Evolutionary conservation across 768 basidiomycete genomes (phyloP), one percentile per base, ranked within the genome.

Genomic region (Chalciporus sphaerocephalus): DNA sequence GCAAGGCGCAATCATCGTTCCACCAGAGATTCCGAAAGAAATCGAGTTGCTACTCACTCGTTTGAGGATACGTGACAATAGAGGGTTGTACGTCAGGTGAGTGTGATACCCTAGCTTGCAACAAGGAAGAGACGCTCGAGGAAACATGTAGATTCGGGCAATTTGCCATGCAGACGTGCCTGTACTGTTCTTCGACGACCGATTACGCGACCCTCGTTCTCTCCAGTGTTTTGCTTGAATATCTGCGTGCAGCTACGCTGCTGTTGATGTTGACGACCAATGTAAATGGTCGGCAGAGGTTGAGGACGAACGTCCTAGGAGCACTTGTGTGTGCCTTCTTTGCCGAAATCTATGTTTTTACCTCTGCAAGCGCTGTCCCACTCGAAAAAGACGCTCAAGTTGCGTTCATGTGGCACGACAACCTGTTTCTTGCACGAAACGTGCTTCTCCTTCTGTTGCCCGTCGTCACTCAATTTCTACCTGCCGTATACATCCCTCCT

Each of bases 351-450:
- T 87, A 83, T 54, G 73, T 66, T 50, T 66, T 78, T 30, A 61
- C 69, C 3, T 79, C 78, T 1, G 71, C 67, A 1, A 67, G 74
- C 28, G 71, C 69, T 0, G 71, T 80, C 20, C 60, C 62, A 40
- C 71, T 86, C 21, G 70, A 73, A 25, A 61, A 64, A 34, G 67
- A 69, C 30, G 70, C 71, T 18, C 43, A 41, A 11, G 47, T 51
- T 23, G 68, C 73, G 11, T 62, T 68, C 47, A 74, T 74, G 86
- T 83, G 80, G 80, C 82, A 86, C 64, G 84, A 88, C 59, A 68
- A 58, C 21, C 64, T 83, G 28, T 74, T 76, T 58, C 58, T 71
- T 38, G 49, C 65, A 25, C 84, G 87, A n/a, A 75, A 77, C 42
- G 21, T 70, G 2, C 60, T 85, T 42, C 83, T 88, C 65, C 67